A percentile compares a stretch with the other conserved stretches of the same genome.
Conservation (phyloP, 2,329 filamentous ascomycete species). For the Apiospora rasikravindrae region DNA sequence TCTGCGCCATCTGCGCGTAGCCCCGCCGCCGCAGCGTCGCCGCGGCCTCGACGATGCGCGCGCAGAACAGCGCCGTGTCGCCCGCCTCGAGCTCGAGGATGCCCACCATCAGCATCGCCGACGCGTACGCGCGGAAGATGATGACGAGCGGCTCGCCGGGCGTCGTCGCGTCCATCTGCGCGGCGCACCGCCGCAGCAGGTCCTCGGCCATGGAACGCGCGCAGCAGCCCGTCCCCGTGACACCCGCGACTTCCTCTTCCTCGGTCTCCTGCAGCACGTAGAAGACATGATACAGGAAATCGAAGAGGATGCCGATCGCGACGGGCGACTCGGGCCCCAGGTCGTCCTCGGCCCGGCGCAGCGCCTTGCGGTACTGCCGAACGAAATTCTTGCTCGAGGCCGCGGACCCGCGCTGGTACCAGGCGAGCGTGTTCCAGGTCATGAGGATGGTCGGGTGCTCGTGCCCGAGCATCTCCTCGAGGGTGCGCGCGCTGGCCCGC, state of each 20-base stretch:
- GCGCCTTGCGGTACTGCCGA: background rate
- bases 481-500: background rate
- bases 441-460: conserved; percentile 9
- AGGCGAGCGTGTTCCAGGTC: conserved; percentile 8
- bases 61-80: background rate
- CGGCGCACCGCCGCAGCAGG: background rate
- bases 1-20: background rate
- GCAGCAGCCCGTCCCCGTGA: background rate
- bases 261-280: background rate
- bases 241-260: background rate
- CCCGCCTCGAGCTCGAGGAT: conserved; percentile 2
- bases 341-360: background rate
- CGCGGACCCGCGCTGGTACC: background rate
- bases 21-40: background rate
- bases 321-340: background rate
- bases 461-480: conserved; percentile 6
- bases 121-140: background rate
- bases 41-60: background rate
- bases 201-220: background rate
- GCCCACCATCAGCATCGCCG: conserved; percentile 6
- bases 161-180: background rate
- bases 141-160: background rate
- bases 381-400: background rate
- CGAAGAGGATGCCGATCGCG: background rate
- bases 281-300: background rate